Percentiles rank a stretch among this genome's conserved stretches.
Conservation (phyloP, 2,329 filamentous ascomycete species). For the Aspergillus novofumigatus region DNA sequence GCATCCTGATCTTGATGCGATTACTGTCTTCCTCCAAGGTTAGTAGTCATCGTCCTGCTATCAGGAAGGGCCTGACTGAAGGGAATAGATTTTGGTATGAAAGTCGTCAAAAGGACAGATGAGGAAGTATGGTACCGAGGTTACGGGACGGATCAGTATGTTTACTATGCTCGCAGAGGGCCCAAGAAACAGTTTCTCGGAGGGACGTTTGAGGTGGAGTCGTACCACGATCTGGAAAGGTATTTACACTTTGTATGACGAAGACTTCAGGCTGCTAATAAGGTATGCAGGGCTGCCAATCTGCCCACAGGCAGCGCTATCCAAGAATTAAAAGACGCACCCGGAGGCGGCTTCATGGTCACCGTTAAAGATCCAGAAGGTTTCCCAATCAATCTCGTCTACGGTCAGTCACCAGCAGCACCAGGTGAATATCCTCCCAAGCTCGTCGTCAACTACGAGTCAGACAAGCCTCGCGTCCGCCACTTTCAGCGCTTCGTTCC, state of each 20-base stretch:
- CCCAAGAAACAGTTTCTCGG: conserved; percentile 29
- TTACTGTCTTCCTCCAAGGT: conserved; percentile 32
- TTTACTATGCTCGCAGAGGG: conserved; percentile 19
- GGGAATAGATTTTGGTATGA: conserved; percentile 22
- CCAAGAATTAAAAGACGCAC: conserved; percentile 31
- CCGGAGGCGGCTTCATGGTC: conserved; percentile 38
- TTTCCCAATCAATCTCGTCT: conserved; percentile 39
- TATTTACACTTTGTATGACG: conserved; percentile 6
- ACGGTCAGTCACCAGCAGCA: conserved; percentile 29
- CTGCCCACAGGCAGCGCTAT: conserved; percentile 28
- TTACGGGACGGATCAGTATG: conserved; percentile 18
- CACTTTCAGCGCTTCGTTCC: conserved; percentile 27
- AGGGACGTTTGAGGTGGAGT: conserved; percentile 42
- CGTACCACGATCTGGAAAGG: conserved; percentile 41
- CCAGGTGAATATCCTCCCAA: conserved; percentile 15
- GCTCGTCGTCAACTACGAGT: conserved; percentile 23
- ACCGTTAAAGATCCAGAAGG: conserved; percentile 39
- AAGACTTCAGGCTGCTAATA: background rate
- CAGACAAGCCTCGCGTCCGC: conserved; percentile 24
- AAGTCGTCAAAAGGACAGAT: conserved; percentile 36
- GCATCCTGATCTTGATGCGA: conserved; percentile 47
- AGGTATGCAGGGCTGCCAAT: conserved; percentile 10
- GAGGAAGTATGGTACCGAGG: conserved; percentile 17
- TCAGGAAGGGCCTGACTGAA: conserved; percentile 9
- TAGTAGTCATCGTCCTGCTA: background rate